These are phyloP conservation scores for Saccharomyces hybrid DNA, from an alignment of 1,139 yeast genomes.

Conservation along the genomic window DNA sequence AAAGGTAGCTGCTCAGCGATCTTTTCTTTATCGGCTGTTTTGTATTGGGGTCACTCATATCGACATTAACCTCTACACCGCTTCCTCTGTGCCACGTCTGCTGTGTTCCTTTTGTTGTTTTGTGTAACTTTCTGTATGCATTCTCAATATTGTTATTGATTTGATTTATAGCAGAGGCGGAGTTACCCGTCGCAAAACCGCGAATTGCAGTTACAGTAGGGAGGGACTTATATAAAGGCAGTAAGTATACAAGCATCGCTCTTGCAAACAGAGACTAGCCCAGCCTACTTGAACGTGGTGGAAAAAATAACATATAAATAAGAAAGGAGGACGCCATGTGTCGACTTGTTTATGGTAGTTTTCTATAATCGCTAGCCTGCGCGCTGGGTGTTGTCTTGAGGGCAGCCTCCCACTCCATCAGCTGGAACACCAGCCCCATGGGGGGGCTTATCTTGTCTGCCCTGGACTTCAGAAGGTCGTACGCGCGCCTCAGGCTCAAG, in stretches of 20 bases:
- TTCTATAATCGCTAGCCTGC: not conserved
- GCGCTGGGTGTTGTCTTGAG: not conserved
- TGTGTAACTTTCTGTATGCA: not conserved
- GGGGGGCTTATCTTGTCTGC: constrained; percentile 84
- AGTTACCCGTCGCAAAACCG: not conserved
- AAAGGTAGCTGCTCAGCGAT: constrained; percentile 32
- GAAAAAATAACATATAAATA: too few species aligned
- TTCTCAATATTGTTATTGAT: not conserved
- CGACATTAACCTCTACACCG: not conserved
- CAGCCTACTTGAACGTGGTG: not conserved
- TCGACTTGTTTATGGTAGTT: not conserved
- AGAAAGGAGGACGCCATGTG: not conserved
- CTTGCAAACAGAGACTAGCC: not conserved
- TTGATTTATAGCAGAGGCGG: not conserved
- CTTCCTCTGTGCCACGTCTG: not conserved
- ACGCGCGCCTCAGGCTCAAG: constrained; percentile 68
- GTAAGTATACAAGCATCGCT: not conserved
- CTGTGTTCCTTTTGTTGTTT: not conserved
- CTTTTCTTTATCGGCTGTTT: constrained; percentile 21
- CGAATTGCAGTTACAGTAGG: not conserved
- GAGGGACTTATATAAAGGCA: not conserved
- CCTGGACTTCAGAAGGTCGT: constrained; percentile 49
- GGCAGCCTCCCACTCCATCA: constrained; percentile 58
- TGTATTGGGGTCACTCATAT: not conserved
- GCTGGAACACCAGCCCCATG: constrained; percentile 76